Base-by-base conservation (phyloP, 371 early-diverging fungal genomes). In the Nosema muscidifuracis region DNA sequence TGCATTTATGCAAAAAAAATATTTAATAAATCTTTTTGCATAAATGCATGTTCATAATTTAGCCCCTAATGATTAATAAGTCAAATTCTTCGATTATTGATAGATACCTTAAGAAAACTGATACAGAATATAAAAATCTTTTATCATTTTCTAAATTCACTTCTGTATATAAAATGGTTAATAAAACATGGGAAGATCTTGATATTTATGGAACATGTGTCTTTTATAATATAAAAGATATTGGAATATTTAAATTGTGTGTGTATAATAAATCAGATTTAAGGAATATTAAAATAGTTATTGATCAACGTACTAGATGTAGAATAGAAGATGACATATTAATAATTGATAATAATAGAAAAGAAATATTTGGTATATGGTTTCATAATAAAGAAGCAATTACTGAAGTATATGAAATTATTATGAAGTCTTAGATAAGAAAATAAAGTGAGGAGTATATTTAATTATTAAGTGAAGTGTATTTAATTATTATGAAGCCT, bases 331-430 rank as follows among this genome's bases (percentile, higher is more conserved):
- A 31, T 24, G 18, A 56, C 7, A 56, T 56, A 30, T 9, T 56
- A 3, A 56, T 10, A 9, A 56, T 56, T 26, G 2, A 9, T 9
- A 56, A 12, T 10, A 20, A 24, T 16, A 50, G 18, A 16, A 50
- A 22, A 18, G 56, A 56, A 31, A 31, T 20, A 56, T 56, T 24
- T 56, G 56, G 56, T 7, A 56, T 56, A 10, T 56, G 56, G 56
- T 56, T 56, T 56, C 6, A 31, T 56, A 24, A 56, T 30, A 15
- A 24, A 13, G 20, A 56, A 26, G 24, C 6, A 13, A 6, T 56
- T 24, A 10, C 2, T 56, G 30, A 56, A 56, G 56, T 56, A n/a
- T 30, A 30, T 56, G n/a, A 31, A 31, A 56, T 26, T n/a, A n/a
- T n/a, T n/a, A n/a, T n/a, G n/a, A n/a, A n/a, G n/a, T n/a, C n/a